Evolutionary conservation across 2,329 filamentous ascomycete genomes (phyloP).

Genomic region (Lomentospora prolificans): DNA sequence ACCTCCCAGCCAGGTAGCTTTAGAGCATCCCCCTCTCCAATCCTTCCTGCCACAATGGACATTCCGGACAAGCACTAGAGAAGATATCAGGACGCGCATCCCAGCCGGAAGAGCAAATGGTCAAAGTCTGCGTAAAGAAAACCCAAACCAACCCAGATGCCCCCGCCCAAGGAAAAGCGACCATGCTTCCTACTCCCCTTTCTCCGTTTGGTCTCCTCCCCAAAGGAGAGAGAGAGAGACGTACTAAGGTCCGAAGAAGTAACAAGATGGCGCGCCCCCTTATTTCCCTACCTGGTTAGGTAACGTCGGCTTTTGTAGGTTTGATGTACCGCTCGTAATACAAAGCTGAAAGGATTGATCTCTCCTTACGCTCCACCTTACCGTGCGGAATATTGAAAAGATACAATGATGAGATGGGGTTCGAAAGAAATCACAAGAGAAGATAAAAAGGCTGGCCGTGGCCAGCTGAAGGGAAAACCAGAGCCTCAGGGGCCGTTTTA

Average conservation of each 20-base stretch:
- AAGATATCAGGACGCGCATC: constrained; percentile 25
- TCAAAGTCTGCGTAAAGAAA: constrained; percentile 21
- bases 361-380: constrained; percentile 70
- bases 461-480: not conserved
- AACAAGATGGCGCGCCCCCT: constrained; percentile 13
- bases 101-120: constrained; percentile 32
- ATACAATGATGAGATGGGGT: not conserved
- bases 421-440: constrained; percentile 1
- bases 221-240: not conserved
- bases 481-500: not conserved
- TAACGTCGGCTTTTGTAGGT: constrained; percentile 7
- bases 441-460: not conserved
- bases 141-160: constrained; percentile 6
- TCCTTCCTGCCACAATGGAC: not conserved
- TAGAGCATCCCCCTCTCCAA: constrained; percentile 17
- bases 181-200: constrained; percentile 25
- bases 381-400: constrained; percentile 45
- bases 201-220: constrained; percentile 14
- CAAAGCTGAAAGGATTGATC: constrained; percentile 65
- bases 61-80: not conserved
- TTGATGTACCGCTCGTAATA: constrained; percentile 66
- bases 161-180: constrained; percentile 7
- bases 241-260: not conserved
- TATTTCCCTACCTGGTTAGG: constrained; percentile 10
- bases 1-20: constrained; percentile 23